Evolutionary conservation across 495 filamentous ascomycete genomes (phyloP).

Genomic region (Pseudotulostoma volvatum): DNA sequence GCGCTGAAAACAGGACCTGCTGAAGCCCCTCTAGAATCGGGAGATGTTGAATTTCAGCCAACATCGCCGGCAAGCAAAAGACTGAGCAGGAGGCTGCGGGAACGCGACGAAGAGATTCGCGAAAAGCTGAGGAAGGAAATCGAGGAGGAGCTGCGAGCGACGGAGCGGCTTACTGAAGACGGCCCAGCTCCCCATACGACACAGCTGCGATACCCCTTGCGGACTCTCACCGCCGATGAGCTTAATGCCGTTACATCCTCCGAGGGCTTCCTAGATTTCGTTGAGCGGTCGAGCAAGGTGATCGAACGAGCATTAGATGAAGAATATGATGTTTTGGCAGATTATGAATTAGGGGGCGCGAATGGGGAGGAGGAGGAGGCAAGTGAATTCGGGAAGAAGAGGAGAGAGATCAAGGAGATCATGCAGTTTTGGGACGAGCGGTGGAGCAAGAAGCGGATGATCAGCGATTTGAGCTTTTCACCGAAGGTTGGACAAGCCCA

Average conservation of each 20-base stretch:
- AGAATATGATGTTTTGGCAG: constrained; percentile 84
- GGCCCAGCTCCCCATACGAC: constrained; percentile 28
- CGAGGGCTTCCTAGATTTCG: constrained; percentile 85
- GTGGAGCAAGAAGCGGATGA: constrained; percentile 95
- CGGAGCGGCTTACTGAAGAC: constrained; percentile 39
- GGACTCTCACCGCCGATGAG: constrained; percentile 70
- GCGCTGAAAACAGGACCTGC: constrained; percentile 15
- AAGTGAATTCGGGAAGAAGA: constrained; percentile 64
- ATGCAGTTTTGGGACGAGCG: constrained; percentile 86
- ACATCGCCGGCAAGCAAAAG: constrained; percentile 38
- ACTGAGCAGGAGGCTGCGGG: constrained; percentile 55
- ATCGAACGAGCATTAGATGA: constrained; percentile 91
- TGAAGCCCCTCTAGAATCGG: constrained; percentile 47
- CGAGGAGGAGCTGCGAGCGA: constrained; percentile 70
- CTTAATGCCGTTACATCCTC: constrained; percentile 80
- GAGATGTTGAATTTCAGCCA: constrained; percentile 42
- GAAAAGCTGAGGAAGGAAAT: constrained; percentile 76
- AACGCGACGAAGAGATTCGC: constrained; percentile 76
- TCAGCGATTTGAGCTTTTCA: constrained; percentile 83
- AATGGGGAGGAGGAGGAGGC: constrained; percentile 65
- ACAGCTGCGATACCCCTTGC: constrained; percentile 54
- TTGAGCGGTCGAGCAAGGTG: constrained; percentile 90
- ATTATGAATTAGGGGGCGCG: constrained; percentile 65
- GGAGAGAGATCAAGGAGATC: constrained; percentile 68
- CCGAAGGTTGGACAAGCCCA: constrained; percentile 43